Evolutionary conservation across 2,329 filamentous ascomycete species (phyloP).

Genomic region (Monosporascus sp.): DNA sequence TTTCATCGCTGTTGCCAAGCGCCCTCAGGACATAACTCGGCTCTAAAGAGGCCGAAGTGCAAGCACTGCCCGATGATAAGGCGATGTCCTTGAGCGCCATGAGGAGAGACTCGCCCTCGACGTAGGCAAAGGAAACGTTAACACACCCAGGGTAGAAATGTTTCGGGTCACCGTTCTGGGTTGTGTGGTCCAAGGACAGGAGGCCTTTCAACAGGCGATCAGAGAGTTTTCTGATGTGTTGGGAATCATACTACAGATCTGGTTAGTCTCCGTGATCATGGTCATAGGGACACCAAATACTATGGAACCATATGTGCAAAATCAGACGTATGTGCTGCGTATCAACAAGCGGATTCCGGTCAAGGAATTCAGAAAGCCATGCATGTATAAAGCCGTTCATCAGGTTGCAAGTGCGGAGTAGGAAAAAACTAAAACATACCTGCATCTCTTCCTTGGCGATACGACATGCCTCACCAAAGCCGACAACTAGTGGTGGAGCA

Average conservation of each 20-base stretch:
- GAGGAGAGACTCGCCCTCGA: conserved; percentile 93
- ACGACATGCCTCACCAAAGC: conserved; percentile 92
- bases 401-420: conserved; percentile 39
- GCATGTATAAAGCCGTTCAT: conserved; percentile 84
- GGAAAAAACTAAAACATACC: conserved; percentile 53
- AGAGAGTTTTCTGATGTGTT: conserved; percentile 77
- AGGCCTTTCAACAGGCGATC: conserved; percentile 79
- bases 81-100: conserved; percentile 99
- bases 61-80: conserved; percentile 91
- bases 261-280: conserved; percentile 3
- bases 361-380: conserved; percentile 83
- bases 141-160: conserved; percentile 94
- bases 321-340: conserved; percentile 65
- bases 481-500: conserved; percentile 80
- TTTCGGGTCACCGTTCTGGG: conserved; percentile 77
- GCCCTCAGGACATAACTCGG: conserved; percentile 94
- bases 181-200: conserved; percentile 84
- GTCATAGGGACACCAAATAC: not conserved
- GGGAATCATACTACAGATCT: conserved; percentile 72
- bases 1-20: conserved; percentile 93
- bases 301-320: conserved; percentile 15
- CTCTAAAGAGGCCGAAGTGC: conserved; percentile 93
- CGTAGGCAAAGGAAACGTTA: conserved; percentile 97
- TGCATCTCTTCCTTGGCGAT: conserved; percentile 85
- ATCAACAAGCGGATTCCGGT: conserved; percentile 54